Percentiles rank a stretch among this genome's conserved stretches.
Evolutionary conservation across 495 filamentous ascomycete genomes (phyloP).

Genomic region (Cercophora samala): DNA sequence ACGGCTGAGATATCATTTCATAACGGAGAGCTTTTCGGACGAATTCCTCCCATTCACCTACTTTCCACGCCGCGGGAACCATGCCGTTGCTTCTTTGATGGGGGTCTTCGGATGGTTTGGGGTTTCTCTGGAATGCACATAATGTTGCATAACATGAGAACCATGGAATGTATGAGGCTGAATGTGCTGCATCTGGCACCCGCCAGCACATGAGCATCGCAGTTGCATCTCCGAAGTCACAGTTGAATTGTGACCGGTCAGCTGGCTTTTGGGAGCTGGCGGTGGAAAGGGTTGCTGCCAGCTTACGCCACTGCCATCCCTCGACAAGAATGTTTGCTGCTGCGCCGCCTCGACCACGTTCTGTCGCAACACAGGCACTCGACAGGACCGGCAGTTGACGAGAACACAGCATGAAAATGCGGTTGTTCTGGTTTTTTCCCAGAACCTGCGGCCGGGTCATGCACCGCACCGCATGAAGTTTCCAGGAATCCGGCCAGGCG

Average conservation of each 20-base stretch:
- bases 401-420: conserved; percentile 17
- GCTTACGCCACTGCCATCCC: conserved; percentile 5
- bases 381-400: conserved; percentile 19
- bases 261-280: not conserved
- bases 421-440: conserved; percentile 1
- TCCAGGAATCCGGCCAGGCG: not conserved
- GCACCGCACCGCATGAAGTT: conserved; percentile 10
- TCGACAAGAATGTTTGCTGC: conserved; percentile 3
- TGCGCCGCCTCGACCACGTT: conserved; percentile 19
- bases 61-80: not conserved
- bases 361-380: conserved; percentile 8
- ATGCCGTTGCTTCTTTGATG: not conserved
- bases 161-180: conserved; percentile 2
- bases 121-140: not conserved
- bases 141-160: not conserved
- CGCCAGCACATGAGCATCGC: conserved; percentile 1
- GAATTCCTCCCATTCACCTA: not conserved
- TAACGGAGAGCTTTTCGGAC: not conserved
- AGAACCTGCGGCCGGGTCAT: conserved; percentile 9
- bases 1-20: not conserved
- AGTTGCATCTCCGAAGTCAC: not conserved
- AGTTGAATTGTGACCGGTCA: not conserved
- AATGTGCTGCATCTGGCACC: not conserved
- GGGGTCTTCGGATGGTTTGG: not conserved
- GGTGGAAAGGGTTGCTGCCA: not conserved